Base-by-base conservation (phyloP, 176 grass and related monocot species). In the Rhipidocladum racemiflorum region DNA sequence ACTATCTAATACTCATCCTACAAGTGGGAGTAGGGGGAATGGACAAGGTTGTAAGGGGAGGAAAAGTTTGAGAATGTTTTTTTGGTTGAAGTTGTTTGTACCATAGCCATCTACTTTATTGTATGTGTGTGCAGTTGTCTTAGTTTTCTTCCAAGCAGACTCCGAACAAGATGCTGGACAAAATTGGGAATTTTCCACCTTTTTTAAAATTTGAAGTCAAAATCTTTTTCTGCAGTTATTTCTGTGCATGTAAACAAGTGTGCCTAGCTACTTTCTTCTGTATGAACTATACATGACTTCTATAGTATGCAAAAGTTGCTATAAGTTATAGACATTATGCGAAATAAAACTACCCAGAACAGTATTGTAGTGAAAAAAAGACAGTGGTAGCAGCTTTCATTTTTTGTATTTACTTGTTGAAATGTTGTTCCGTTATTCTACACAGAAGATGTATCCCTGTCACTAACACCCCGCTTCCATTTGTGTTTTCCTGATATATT, bases 281-380 rank as follows among this genome's bases (percentile, higher is more conserved):
- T 72, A 40, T 34, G 70, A 53, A 35, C 54, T 78, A 71, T 70
- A 42, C 28, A n/a, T 64, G 46, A 11, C 4, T 72, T 80, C 67
- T 73, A 5, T 39, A 65, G 5, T 56, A 27, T 5, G 57, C 13
- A 79, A 79, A 80, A 30, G n/a, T 34, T 44, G 55, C 30, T 48
- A 39, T 77, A 61, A 30, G 16, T 16, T 70, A 49, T 61, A 56
- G 36, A 61, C 57, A 64, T 9, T 54, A 6, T 51, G 43, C 43
- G 18, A 64, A 38, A 29, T 75, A 53, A 18, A 64, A 45, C 17
- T n/a, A 13, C n/a, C 25, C 43, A 44, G 23, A 51, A 39, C 70
- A 28, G 35, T 9, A 78, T 25, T 85, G 15, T 46, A 50, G 21
- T 63, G 10, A 28, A 39, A 49, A 43, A 40, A 40, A 10, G 9